A percentile compares a stretch with the other conserved stretches of the same genome.
phyloP scores from a whole-genome alignment of 2,329 filamentous ascomycete genomes.

The Mycogone perniciosa region DNA sequence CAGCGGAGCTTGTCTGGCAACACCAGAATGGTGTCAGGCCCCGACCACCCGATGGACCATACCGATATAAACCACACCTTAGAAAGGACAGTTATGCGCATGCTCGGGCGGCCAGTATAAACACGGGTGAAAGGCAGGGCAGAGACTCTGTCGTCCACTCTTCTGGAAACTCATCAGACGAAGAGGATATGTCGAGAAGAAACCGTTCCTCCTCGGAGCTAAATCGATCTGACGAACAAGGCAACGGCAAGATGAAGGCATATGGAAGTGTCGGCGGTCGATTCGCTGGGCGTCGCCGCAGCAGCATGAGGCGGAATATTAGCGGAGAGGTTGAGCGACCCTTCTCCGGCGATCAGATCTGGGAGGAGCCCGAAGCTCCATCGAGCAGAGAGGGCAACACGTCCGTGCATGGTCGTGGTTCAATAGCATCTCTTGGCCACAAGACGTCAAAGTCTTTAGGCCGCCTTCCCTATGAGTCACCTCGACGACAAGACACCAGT shows the following conservation, averaged over 20 bases:
- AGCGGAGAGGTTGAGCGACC: constrained; percentile 61
- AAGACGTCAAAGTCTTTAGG: constrained; percentile 28
- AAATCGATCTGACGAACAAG: constrained; percentile 13
- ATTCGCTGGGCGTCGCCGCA: constrained; percentile 47
- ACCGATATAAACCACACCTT: constrained; percentile 61
- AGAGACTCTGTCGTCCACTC: constrained; percentile 4
- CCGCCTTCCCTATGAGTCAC: constrained; percentile 31
- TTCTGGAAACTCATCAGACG: constrained; percentile 48
- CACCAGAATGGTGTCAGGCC: constrained; percentile 56
- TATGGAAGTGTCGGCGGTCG: constrained; percentile 36
- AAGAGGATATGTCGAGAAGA: constrained; percentile 33
- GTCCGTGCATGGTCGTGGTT: constrained; percentile 22
- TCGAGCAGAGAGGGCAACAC: constrained; percentile 9
- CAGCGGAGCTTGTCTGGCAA: constrained; percentile 71
- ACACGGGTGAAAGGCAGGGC: constrained; percentile 34
- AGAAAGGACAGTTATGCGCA: constrained; percentile 66
- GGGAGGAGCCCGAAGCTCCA: constrained; percentile 69
- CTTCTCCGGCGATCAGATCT: constrained; percentile 75
- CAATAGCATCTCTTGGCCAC: constrained; percentile 26
- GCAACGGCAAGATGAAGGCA: constrained; percentile 28
- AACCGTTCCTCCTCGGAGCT: constrained; percentile 24
- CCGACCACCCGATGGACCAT: constrained; percentile 56
- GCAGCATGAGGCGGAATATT: constrained; percentile 61
- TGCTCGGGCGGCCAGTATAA: constrained; percentile 55
- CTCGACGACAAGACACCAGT: constrained; percentile 32